Conservation (phyloP, 2,329 filamentous ascomycete genomes). For the Fusarium brevicatenulatum region DNA sequence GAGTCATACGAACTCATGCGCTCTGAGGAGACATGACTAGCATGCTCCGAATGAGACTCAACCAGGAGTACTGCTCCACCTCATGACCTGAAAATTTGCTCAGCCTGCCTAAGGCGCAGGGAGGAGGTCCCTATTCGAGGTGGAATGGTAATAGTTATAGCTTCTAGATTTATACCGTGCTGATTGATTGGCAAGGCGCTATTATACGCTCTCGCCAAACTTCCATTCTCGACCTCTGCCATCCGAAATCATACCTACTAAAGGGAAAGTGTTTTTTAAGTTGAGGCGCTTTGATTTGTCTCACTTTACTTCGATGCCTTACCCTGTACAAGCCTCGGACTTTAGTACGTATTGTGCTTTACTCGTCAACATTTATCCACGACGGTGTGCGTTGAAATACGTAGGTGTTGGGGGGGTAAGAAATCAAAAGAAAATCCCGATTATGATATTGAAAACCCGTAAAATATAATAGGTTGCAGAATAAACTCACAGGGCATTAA, state of each 20-base stretch:
- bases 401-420: background rate
- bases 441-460: background rate
- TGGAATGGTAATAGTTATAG: background rate
- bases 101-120: background rate
- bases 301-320: background rate
- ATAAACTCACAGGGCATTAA: background rate
- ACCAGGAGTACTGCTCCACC: background rate
- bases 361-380: background rate
- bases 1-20: background rate
- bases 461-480: background rate
- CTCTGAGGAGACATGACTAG: background rate
- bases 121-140: background rate
- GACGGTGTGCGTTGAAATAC: background rate
- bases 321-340: background rate
- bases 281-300: background rate
- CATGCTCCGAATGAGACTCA: background rate
- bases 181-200: background rate
- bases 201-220: background rate
- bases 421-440: background rate
- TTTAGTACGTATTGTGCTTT: background rate
- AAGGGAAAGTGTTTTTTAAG: background rate
- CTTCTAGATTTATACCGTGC: background rate
- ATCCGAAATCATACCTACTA: background rate
- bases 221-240: background rate
- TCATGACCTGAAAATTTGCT: background rate